Base-by-base conservation (phyloP, 208 protist species). In the Trypanosoma vivax region DNA sequence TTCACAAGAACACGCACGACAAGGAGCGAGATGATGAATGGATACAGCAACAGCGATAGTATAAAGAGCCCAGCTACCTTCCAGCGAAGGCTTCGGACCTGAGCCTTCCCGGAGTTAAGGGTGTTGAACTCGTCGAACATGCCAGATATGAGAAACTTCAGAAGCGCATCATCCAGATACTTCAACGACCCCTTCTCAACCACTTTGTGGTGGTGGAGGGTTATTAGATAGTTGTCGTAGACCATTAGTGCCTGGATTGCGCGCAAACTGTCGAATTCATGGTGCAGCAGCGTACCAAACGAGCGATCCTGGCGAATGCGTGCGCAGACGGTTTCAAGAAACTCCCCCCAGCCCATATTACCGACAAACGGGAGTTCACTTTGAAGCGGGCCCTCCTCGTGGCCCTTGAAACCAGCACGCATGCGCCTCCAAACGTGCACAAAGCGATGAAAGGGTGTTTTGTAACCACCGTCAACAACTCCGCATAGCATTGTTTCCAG, bases 101-200 rank as follows among this genome's bases (percentile, higher is more conserved):
- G 60, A 45, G 68, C 58, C 39, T 67, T 52, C 14, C 56, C 68
- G 19, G 43, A 29, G 27, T 79, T 51, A 6, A 92, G 35, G 6
- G 75, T 74, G 53, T 75, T 70, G 50, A 87, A 89, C 16, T 70
- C 65, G 48, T 88, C 81, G 41, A 92, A 83, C 65, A 87, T 66
- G 13, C 70, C 54, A 42, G 54, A 50, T 29, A 92, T 42, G n/a
- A 92, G 47, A 3, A 69, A 19, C 25, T 52, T 48, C 23, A 53
- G 46, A 40, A 88, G 33, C 34, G 62, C 41, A 21, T 66, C 51
- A 51, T 73, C 65, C 25, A 77, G 47, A 48, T 73, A 85, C 21
- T 59, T 67, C 45, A 89, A 41, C 37, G 78, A 52, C 6, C 73
- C 72, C 5, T 46, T 38, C 5, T 79, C 62, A 18, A 83, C 40